Percentiles rank a stretch among this genome's conserved stretches.
Conservation (phyloP, 768 basidiomycete species). For the Auricularia heimuer region DNA sequence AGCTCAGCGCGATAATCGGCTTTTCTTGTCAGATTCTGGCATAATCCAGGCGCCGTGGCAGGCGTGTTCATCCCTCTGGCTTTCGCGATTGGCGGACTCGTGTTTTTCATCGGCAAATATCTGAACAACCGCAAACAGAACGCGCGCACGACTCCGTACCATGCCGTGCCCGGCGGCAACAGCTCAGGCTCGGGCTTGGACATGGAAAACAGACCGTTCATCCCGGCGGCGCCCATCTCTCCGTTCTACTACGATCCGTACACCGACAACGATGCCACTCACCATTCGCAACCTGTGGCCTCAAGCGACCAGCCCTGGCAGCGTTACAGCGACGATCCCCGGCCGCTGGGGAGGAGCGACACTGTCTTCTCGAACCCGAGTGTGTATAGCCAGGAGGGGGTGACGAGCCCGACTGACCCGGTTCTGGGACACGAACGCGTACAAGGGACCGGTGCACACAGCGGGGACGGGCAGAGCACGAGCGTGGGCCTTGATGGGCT, state of each 20-base stretch:
- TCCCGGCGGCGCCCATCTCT: not conserved
- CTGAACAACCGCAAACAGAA: not conserved
- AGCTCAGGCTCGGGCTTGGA: too few species aligned
- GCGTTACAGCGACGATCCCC: not conserved
- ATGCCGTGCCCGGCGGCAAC: not conserved
- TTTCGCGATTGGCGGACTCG: not conserved
- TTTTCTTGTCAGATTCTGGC: not conserved
- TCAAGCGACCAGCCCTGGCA: not conserved
- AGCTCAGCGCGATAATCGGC: too few species aligned
- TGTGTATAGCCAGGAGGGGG: not conserved
- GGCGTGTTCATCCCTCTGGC: not conserved
- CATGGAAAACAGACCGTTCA: not conserved
- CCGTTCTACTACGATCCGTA: not conserved
- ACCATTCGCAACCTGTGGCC: not conserved
- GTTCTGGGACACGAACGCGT: not conserved
- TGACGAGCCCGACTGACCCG: not conserved
- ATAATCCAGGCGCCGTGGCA: not conserved
- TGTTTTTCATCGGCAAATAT: not conserved
- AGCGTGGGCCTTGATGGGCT: too few species aligned
- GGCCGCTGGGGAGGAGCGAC: not conserved
- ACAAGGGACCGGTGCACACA: not conserved
- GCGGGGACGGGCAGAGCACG: not conserved
- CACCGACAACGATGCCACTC: not conserved
- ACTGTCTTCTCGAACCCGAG: not conserved
- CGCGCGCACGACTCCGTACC: not conserved